Evolutionary conservation across 495 filamentous ascomycete species (phyloP), one percentile per base, ranked within the genome.

Genomic region (Penicillium daleae): DNA sequence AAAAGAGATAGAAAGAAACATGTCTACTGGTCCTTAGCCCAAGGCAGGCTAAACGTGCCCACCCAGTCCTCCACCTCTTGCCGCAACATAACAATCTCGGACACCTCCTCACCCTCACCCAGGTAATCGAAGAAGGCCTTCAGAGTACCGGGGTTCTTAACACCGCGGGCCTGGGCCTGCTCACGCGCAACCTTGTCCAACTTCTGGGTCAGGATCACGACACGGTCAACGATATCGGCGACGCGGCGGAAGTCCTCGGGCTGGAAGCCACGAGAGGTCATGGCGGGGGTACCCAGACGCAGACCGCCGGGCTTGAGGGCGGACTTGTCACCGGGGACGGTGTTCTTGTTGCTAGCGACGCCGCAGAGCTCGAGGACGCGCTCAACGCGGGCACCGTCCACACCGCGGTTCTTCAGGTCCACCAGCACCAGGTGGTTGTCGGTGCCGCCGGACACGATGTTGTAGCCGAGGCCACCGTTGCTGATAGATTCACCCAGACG

Each of bases 311-410:
- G 95, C 69, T 92, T 91, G 64, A 99, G 83, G 3, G 95, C 95
- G 17, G 92, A 97, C 66, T 89, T 90, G 77, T 99, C 95, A 15
- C 96, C 95, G 5, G 96, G 95, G 0, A 97, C 96, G 13, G 95
- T 98, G 78, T 99, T 99, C 84, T 99, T 99, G 82, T 99, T 99
- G 72, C 90, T 90, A 21, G 96, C 95, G 32, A 99, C 93, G 62
- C 94, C 93, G 55, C 95, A 92, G 9, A 97, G 87, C 74, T 99
- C 95, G 6, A 99, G 83, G 6, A 99, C 89, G 33, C 93, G 89
- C 83, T 99, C 95, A 6, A 99, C 95, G 17, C 95, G 89, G 17
- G 91, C 93, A 54, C 95, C 95, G 70, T 99, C 95, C 19, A 99
- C 86, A 21, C 86, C 86, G 63, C 90, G 90, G 60, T 90, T 92